phyloP scores from a whole-genome alignment of 1,284 basidiomycete genomes.

The Porodaedalea pini region DNA sequence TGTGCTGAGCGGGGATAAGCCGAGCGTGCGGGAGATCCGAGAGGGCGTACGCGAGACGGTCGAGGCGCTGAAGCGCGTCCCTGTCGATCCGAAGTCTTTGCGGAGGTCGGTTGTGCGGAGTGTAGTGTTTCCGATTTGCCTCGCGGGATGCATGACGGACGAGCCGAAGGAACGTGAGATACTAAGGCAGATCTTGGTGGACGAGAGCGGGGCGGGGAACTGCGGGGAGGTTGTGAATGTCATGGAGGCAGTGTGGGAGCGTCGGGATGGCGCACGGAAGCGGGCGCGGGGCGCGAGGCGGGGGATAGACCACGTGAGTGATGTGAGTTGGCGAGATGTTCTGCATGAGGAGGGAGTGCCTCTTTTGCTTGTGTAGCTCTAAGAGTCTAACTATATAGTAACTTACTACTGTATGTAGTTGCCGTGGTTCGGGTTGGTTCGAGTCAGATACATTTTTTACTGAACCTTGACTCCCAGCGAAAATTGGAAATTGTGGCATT shows the following conservation, averaged over 20 bases:
- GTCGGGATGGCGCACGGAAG: constrained; percentile 21
- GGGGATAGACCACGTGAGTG: constrained; percentile 27
- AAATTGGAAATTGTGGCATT: too few species aligned
- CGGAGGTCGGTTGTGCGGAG: constrained; percentile 63
- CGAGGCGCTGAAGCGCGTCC: constrained; percentile 43
- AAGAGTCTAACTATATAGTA: too few species aligned
- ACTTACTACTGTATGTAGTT: too few species aligned
- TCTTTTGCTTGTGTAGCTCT: constrained; percentile 70
- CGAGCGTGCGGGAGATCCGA: constrained; percentile 57
- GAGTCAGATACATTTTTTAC: too few species aligned
- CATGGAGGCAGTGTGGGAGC: constrained; percentile 59
- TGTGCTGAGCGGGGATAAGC: constrained; percentile 65
- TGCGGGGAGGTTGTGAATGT: constrained; percentile 51
- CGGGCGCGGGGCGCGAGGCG: constrained; percentile 28
- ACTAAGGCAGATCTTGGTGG: constrained; percentile 46
- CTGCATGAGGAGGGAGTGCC: constrained; percentile 38
- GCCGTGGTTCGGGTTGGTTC: too few species aligned
- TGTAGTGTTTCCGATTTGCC: constrained; percentile 73
- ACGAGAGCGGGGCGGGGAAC: constrained; percentile 54
- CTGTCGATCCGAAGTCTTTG: constrained; percentile 35
- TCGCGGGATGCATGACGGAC: constrained; percentile 67
- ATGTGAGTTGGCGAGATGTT: constrained; percentile 57
- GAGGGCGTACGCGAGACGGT: constrained; percentile 54
- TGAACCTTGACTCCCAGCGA: too few species aligned
- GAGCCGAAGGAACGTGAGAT: constrained; percentile 40